These are phyloP conservation scores for Plectosphaerella cucumerina DNA, from an alignment of 2,329 filamentous ascomycete species.

Conservation along the genomic window DNA sequence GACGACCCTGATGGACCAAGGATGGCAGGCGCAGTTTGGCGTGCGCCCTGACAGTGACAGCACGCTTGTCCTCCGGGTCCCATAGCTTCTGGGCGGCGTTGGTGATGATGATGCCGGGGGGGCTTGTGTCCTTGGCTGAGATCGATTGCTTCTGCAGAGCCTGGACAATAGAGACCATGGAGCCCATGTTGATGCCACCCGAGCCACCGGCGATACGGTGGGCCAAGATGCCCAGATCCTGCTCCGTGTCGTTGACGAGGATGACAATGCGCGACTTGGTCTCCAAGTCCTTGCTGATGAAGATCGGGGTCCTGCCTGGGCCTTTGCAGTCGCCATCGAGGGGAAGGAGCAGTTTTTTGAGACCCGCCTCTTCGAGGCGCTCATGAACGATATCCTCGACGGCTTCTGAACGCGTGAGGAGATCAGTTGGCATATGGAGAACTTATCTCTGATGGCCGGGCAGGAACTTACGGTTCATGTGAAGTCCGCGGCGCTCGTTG, in stretches of 20 bases:
- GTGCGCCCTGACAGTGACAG: background rate
- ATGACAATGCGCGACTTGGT: conserved; percentile 62
- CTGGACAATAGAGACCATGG: conserved; percentile 59
- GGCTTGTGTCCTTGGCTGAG: conserved; percentile 23
- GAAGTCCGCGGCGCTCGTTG: conserved; percentile 71
- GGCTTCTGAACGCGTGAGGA: conserved; percentile 53
- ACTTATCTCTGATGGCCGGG: background rate
- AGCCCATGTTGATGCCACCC: conserved; percentile 68
- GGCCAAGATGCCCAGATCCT: conserved; percentile 73
- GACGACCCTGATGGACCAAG: conserved; percentile 52
- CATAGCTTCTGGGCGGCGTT: conserved; percentile 57
- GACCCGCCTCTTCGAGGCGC: conserved; percentile 56
- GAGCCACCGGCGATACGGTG: conserved; percentile 60
- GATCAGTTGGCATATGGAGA: conserved; percentile 3
- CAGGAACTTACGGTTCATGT: conserved; percentile 61
- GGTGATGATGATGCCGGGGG: conserved; percentile 65
- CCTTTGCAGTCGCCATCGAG: conserved; percentile 33
- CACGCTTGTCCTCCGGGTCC: background rate
- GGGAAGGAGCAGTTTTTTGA: conserved; percentile 60
- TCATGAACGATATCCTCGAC: conserved; percentile 55
- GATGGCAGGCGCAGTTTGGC: conserved; percentile 53
- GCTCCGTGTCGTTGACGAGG: conserved; percentile 65
- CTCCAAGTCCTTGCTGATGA: conserved; percentile 48
- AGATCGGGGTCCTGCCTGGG: conserved; percentile 65
- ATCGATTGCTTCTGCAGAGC: conserved; percentile 32